These are phyloP conservation scores for Tulasnella sp. DNA, from an alignment of 768 basidiomycete genomes.

Conservation along the genomic window DNA sequence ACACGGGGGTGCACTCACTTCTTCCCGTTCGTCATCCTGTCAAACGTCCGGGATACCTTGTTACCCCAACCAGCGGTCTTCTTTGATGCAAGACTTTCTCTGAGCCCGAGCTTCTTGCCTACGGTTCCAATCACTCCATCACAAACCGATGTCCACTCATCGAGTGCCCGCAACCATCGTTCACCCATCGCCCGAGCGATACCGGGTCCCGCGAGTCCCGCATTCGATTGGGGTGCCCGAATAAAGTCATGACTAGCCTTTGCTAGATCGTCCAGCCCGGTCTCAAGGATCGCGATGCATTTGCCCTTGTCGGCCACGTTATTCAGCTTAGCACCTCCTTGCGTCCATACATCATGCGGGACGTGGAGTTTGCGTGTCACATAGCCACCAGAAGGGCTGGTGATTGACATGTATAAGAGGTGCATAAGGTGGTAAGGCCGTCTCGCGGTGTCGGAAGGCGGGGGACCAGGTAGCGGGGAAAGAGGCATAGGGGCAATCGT, in stretches of 20 bases:
- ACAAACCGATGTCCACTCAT: conserved; percentile 67
- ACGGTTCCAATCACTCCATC: conserved; percentile 70
- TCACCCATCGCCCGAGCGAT: conserved; percentile 68
- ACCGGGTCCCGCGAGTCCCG: conserved; percentile 39
- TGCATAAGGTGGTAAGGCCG: conserved; percentile 89
- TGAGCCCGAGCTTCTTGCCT: conserved; percentile 78
- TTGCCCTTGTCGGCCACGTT: conserved; percentile 78
- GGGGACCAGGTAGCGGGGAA: conserved; percentile 61
- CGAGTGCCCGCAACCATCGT: conserved; percentile 61
- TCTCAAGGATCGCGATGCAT: conserved; percentile 65
- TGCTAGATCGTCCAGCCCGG: conserved; percentile 69
- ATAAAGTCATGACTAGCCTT: conserved; percentile 58
- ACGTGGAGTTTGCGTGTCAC: conserved; percentile 77
- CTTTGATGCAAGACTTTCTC: conserved; percentile 74
- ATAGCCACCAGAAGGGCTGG: conserved; percentile 70
- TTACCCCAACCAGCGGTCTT: conserved; percentile 65
- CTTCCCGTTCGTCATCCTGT: conserved; percentile 80
- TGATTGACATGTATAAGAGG: conserved; percentile 66
- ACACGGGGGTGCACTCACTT: conserved; percentile 42
- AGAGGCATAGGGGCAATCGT: conserved; percentile 32
- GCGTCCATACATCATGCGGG: conserved; percentile 78
- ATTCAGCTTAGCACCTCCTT: conserved; percentile 72
- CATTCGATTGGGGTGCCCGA: conserved; percentile 27
- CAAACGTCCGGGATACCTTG: conserved; percentile 60
- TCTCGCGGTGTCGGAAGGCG: conserved; percentile 59